Evolutionary conservation across 1,139 yeast genomes (phyloP), one percentile per base, ranked within the genome.

Genomic region (Meyerozyma elateridarum): DNA sequence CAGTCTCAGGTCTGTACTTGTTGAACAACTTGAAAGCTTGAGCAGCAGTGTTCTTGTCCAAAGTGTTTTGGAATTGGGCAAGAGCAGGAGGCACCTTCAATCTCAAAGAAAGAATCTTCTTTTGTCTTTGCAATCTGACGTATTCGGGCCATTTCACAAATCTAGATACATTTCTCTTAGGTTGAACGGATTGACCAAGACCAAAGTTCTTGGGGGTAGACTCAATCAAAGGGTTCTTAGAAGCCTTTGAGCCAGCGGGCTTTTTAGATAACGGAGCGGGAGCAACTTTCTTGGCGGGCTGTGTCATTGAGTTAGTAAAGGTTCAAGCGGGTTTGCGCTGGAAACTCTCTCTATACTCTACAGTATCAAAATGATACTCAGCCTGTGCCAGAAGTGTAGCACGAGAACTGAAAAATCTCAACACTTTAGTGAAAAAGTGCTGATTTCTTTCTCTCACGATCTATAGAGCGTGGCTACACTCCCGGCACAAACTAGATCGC

Each of bases 101-200:
- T 81, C 98, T 88, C 69, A 88, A 67, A 55, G 83, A 75, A 66
- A 89, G 78, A 61, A 89, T 84, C 78, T 89, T 89, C 85, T 81
- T 89, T 76, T 91, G 97, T 79, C 97, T 87, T 37, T 44, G 48
- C 48, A 38, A 76, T 76, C 95, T 87, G 54, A 89, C 94, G 68
- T 88, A 88, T 71, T 83, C 93, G 64, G 97, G 97, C 96, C 97
- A 89, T 73, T 84, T 89, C 61, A 89, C 96, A 66, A 84, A 88
- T 72, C 96, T 85, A 48, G 93, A 73, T 61, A 89, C 79, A 85
- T 89, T 84, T 74, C 93, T 82, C 78, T 82, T 85, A 73, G 96
- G 96, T 70, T 89, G 96, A 52, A 88, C 60, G 49, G 79, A 72
- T 76, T 87, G 96, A 59, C 98, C 98, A 58, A 91, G 82, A 72